phyloP scores from a whole-genome alignment of 176 grass and related monocot genomes.

The Triticum urartu region DNA sequence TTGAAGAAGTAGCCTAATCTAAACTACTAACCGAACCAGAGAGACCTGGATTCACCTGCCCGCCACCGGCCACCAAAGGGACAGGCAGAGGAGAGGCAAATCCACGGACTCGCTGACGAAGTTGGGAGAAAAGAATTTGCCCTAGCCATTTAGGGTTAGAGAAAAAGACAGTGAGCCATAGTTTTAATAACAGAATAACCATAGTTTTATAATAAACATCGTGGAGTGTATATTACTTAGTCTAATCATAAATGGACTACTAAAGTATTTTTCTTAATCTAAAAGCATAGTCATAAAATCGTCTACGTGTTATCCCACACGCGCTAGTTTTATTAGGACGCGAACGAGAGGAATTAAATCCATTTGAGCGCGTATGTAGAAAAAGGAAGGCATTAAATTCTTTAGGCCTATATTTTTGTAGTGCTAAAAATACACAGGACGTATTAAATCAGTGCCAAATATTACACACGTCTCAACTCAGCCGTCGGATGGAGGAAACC shows the following conservation, averaged over 20 bases:
- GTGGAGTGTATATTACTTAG: too few species aligned
- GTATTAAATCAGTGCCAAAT: background rate
- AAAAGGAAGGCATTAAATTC: background rate
- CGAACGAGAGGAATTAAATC: background rate
- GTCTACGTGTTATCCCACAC: too few species aligned
- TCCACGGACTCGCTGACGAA: accelerated
- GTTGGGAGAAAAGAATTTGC: too few species aligned
- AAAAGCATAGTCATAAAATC: background rate
- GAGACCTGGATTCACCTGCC: too few species aligned
- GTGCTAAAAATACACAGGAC: background rate
- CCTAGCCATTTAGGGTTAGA: too few species aligned
- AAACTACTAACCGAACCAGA: too few species aligned
- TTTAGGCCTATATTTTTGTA: background rate
- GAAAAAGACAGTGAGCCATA: too few species aligned
- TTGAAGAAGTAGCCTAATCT: too few species aligned
- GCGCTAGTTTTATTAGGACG: background rate
- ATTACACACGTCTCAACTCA: background rate
- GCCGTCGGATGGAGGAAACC: background rate
- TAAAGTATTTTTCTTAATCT: background rate
- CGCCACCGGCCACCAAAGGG: too few species aligned
- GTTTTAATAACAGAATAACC: background rate
- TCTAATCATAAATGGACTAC: too few species aligned
- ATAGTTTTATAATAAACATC: too few species aligned
- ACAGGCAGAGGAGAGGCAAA: too few species aligned
- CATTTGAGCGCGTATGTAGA: background rate